These are phyloP conservation scores for Apiospora sp. DNA, from an alignment of 2,329 filamentous ascomycete species.

Conservation along the genomic window DNA sequence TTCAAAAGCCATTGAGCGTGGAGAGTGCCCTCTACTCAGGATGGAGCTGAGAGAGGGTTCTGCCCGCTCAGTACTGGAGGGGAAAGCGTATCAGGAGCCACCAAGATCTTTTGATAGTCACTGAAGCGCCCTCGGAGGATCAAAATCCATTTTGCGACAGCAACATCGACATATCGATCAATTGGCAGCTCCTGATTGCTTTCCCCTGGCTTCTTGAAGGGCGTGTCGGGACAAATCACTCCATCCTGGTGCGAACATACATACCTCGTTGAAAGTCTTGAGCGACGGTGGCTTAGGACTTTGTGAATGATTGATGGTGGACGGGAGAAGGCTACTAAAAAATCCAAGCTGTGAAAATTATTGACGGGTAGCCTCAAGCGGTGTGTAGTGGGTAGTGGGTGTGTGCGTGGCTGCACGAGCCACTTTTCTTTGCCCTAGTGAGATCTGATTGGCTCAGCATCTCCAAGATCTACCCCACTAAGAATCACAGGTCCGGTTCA, in stretches of 20 bases:
- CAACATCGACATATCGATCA: constrained; percentile 4
- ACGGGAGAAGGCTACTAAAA: constrained; percentile 31
- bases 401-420: constrained; percentile 24
- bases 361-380: constrained; percentile 30
- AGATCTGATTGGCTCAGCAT: constrained; percentile 26
- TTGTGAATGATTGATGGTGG: constrained; percentile 37
- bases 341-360: constrained; percentile 38
- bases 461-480: constrained; percentile 2
- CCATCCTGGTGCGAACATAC: constrained; percentile 45
- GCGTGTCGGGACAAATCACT: constrained; percentile 43
- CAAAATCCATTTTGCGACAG: constrained; percentile 28
- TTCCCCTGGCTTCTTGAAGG: constrained; percentile 63
- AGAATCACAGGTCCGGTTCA: constrained; percentile 15
- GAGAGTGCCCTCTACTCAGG: constrained; percentile 70
- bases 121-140: not conserved
- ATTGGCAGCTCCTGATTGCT: constrained; percentile 61
- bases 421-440: constrained; percentile 28
- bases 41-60: constrained; percentile 64
- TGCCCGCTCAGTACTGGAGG: constrained; percentile 72
- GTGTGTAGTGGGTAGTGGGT: constrained; percentile 20
- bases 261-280: constrained; percentile 51
- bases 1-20: constrained; percentile 67
- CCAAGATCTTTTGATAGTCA: constrained; percentile 7
- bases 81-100: constrained; percentile 65
- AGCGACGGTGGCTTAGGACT: constrained; percentile 30